A percentile compares a stretch with the other conserved stretches of the same genome.
Evolutionary conservation across 2,329 filamentous ascomycete genomes (phyloP).

Genomic region (Anisogramma anomala): DNA sequence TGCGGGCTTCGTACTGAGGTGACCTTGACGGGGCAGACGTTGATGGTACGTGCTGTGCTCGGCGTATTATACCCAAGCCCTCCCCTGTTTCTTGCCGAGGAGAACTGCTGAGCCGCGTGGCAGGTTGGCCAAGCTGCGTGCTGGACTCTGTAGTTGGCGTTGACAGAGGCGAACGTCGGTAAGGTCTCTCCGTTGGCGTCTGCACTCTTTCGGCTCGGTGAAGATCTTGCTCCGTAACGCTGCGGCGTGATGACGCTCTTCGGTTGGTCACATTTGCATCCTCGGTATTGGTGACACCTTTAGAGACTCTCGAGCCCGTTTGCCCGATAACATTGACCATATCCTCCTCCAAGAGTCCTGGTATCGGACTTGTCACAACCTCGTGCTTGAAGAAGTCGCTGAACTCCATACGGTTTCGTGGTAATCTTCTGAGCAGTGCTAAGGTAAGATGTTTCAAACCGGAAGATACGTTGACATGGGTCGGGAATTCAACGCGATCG

Average conservation of each 20-base stretch:
- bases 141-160: constrained; percentile 29
- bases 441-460: constrained; percentile 75
- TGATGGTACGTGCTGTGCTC: constrained; percentile 34
- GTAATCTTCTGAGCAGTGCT: constrained; percentile 70
- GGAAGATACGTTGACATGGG: constrained; percentile 57
- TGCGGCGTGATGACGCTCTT: constrained; percentile 30
- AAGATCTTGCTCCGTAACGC: constrained; percentile 26
- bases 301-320: constrained; percentile 24
- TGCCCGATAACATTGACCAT: constrained; percentile 31
- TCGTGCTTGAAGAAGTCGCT: constrained; percentile 70
- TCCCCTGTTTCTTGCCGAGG: constrained; percentile 36
- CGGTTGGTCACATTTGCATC: constrained; percentile 22
- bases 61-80: constrained; percentile 41
- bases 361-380: constrained; percentile 65
- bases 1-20: constrained; percentile 25
- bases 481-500: constrained; percentile 73
- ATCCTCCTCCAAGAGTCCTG: constrained; percentile 71
- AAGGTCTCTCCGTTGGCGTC: constrained; percentile 31
- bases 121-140: constrained; percentile 19
- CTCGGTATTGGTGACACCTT: constrained; percentile 22
- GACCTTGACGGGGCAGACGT: constrained; percentile 37
- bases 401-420: constrained; percentile 75
- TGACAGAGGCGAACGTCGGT: constrained; percentile 32
- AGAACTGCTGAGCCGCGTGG: constrained; percentile 29
- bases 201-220: constrained; percentile 24